These are phyloP conservation scores for Beauveria varroae DNA, from an alignment of 2,329 filamentous ascomycete species.

Conservation along the genomic window DNA sequence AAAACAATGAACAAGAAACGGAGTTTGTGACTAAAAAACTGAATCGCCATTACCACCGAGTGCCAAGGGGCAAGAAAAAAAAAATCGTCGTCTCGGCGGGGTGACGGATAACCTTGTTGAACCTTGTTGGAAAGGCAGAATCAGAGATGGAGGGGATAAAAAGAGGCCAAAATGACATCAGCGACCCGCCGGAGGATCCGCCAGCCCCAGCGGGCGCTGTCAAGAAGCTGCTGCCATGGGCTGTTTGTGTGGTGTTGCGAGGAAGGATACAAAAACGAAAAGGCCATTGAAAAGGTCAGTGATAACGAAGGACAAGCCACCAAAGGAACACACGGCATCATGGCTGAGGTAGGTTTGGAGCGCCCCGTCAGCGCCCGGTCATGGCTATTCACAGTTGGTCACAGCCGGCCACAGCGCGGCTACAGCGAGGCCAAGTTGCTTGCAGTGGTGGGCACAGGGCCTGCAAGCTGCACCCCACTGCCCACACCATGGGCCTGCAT, in stretches of 20 bases:
- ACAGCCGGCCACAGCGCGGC: neutral
- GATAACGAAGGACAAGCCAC: too few relatives aligned
- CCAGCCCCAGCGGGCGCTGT: constrained; percentile 1
- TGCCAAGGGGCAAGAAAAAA: neutral
- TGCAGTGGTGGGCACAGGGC: neutral
- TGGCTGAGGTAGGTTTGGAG: too few relatives aligned
- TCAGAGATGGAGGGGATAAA: too few relatives aligned
- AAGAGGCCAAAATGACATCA: constrained; percentile 8
- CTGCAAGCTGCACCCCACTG: neutral
- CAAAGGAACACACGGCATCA: too few relatives aligned
- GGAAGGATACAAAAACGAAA: too few relatives aligned
- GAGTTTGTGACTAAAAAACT: neutral
- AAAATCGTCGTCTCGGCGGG: neutral
- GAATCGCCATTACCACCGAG: neutral
- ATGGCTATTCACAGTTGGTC: too few relatives aligned
- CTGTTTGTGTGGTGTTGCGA: neutral
- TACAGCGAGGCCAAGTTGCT: neutral
- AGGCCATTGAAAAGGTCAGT: too few relatives aligned
- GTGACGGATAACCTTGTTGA: neutral
- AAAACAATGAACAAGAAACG: neutral
- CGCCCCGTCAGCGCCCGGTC: too few relatives aligned
- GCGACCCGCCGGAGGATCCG: constrained; percentile 5
- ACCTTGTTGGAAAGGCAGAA: too few relatives aligned
- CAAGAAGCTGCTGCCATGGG: neutral
- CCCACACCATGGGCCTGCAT: neutral